Evolutionary conservation across 2,329 filamentous ascomycete genomes (phyloP).

Genomic region (Paradendryphiella salina): DNA sequence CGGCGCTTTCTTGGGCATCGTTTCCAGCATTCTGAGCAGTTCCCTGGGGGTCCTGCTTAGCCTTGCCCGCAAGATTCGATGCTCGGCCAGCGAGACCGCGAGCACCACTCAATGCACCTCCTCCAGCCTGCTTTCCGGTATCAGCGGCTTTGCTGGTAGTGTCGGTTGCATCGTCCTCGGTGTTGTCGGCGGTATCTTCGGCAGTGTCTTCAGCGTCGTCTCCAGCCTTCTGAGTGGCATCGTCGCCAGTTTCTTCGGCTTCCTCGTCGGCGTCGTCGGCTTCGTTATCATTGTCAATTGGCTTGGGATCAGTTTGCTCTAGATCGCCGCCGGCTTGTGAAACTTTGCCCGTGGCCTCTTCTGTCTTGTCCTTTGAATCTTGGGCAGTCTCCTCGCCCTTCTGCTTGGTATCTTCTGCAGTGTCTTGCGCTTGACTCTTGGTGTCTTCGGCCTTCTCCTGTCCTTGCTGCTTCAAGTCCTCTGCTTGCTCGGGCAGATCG

Average conservation of each 20-base stretch:
- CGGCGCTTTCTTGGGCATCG: constrained; percentile 43
- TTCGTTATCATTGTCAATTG: constrained; percentile 49
- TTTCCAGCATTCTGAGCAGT: constrained; percentile 46
- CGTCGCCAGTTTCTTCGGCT: constrained; percentile 37
- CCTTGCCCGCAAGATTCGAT: constrained; percentile 52
- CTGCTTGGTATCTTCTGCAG: constrained; percentile 41
- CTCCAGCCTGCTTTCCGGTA: constrained; percentile 40
- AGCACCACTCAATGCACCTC: constrained; percentile 50
- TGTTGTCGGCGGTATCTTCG: constrained; percentile 43
- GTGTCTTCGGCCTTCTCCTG: constrained; percentile 42
- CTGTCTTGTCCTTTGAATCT: constrained; percentile 44
- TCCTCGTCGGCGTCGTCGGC: constrained; percentile 24
- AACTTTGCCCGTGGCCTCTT: constrained; percentile 52
- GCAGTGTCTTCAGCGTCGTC: constrained; percentile 51
- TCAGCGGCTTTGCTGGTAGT: constrained; percentile 43
- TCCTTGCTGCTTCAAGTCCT: constrained; percentile 47
- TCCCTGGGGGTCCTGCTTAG: constrained; percentile 44
- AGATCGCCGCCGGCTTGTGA: constrained; percentile 53
- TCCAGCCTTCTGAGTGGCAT: constrained; percentile 51
- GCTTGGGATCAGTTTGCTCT: constrained; percentile 52
- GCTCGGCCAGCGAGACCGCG: constrained; percentile 54
- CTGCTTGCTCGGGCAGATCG: constrained; percentile 41
- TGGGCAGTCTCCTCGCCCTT: constrained; percentile 39
- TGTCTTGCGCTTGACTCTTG: constrained; percentile 48
- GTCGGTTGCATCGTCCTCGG: constrained; percentile 47